Evolutionary conservation across 306 rosid genomes (phyloP).

Genomic region (Pyrus communis): DNA sequence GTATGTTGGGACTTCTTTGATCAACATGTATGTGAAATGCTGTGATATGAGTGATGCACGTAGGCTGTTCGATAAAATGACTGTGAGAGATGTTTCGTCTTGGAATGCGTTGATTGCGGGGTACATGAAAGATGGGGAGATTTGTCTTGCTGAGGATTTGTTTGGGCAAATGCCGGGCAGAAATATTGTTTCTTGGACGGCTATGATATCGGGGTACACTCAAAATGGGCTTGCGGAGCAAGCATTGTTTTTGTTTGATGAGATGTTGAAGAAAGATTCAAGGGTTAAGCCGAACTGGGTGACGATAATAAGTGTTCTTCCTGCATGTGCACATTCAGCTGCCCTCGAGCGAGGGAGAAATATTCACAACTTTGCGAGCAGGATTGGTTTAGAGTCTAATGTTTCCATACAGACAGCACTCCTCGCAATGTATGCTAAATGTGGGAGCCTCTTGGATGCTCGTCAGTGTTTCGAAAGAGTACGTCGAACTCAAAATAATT

Average conservation of each 20-base stretch:
- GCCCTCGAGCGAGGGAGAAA: conserved; percentile 20
- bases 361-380: conserved; percentile 8
- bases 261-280: conserved; percentile 8
- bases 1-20: conserved; percentile 23
- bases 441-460: conserved; percentile 22
- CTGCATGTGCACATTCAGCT: conserved; percentile 24
- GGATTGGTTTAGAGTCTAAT: conserved; percentile 13
- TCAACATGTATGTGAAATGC: conserved; percentile 23
- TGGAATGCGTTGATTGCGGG: conserved; percentile 28
- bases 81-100: conserved; percentile 4
- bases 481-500: background rate
- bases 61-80: conserved; percentile 12
- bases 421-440: conserved; percentile 24
- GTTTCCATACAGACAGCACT: conserved; percentile 17
- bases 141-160: conserved; percentile 12
- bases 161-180: conserved; percentile 1
- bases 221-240: conserved; percentile 20
- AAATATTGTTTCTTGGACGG: conserved; percentile 23
- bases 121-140: conserved; percentile 20
- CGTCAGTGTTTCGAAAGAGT: conserved; percentile 5
- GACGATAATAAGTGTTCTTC: conserved; percentile 25
- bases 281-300: conserved; percentile 22
- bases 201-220: conserved; percentile 20
- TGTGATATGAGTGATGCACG: conserved; percentile 11
- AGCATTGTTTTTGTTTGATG: conserved; percentile 19